Base-by-base conservation (phyloP, 2,329 filamentous ascomycete species). In the Truncatella angustata region DNA sequence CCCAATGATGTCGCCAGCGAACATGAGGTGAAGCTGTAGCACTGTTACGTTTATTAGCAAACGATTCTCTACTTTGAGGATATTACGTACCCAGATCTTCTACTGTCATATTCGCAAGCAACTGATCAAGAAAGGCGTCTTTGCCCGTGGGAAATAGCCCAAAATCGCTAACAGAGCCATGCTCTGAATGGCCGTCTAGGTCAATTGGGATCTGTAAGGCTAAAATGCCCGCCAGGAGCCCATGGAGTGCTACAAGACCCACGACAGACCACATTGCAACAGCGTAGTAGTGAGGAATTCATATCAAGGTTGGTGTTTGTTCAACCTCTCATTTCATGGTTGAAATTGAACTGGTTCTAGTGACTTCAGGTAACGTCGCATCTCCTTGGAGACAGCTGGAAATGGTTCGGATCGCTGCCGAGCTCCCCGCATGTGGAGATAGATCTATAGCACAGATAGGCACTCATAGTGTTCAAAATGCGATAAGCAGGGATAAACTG, bases 1-100 rank as follows among this genome's bases (percentile, higher is more conserved):
- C 3, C 72, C 72, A 4, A 75, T 61, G 26, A 75, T 68, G 39
- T 72, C 70, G 42, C 68, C 71, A 10, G 66, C 72, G 52, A 74
- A 75, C 60, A 71, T 75, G 35, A 76, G 65, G 50, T 75, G 72
- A 18, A 75, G 58, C 62, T 75, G 73, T n/a, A 73, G 49, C 2
- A 70, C 66, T 67, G 24, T n/a, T 46, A n/a, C 46, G 2, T 26
- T 21, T 5, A 34, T 60, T 28, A 59, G 52, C 34, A 20, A 12
- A 12, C 4, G 5, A 9, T 39, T 21, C 12, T 11, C 14, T n/a
- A 28, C n/a, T 11, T 44, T 18, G 20, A 30, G 9, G 26, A 5
- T n/a, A 49, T 23, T 14, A 46, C 60, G 45, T 21, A 65, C 63
- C 63, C 11, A 68, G 50, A 34, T 68, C 66, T 45, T 65, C 61